Base-by-base conservation (phyloP, 345 rosid species). In the Brassica carinata region DNA sequence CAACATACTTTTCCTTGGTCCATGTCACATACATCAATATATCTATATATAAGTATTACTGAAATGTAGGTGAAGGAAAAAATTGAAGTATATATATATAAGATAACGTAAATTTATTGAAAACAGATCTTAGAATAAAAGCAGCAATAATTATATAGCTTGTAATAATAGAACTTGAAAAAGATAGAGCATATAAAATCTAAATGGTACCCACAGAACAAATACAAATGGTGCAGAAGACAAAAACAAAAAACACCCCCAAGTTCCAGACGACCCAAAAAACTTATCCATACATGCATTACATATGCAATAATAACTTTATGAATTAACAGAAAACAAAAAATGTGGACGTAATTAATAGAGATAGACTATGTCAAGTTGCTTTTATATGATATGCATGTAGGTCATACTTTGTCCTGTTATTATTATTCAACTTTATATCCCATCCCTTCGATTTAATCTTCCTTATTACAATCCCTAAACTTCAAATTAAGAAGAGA, bases 151-250 rank as follows among this genome's bases (percentile, higher is more conserved):
- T 48, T 64, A 33, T 34, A 74, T 14, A 55, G 2, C 30, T 71
- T 57, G 80, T 59, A 55, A 53, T 81, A 75, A 69, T 75, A 70
- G 45, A 80, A 64, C 2, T 13, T 13, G 79, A 70, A 81, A 80
- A 70, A 33, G 79, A 80, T 34, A 33, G 72, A 80, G 67, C 77
- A 81, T 75, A 75, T 75, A 71, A 75, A 71, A 81, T 81, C 68
- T 71, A 57, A 66, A 81, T 71, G 77, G 84, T 59, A 71, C 77
- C 84, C 77, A 71, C 84, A 71, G 23, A 76, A 76, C 77, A 81
- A 74, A 80, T 70, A 40, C 48, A 75, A 75, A 75, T 69, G 76
- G 76, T 36, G 83, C 62, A 69, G 79, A 80, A 75, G 79, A 80
- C 73, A 76, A 71, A 81, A 75, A 57, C 77, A 81, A 76, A 81